Evolutionary conservation across 495 filamentous ascomycete genomes (phyloP).

Genomic region (Darksidea phi): DNA sequence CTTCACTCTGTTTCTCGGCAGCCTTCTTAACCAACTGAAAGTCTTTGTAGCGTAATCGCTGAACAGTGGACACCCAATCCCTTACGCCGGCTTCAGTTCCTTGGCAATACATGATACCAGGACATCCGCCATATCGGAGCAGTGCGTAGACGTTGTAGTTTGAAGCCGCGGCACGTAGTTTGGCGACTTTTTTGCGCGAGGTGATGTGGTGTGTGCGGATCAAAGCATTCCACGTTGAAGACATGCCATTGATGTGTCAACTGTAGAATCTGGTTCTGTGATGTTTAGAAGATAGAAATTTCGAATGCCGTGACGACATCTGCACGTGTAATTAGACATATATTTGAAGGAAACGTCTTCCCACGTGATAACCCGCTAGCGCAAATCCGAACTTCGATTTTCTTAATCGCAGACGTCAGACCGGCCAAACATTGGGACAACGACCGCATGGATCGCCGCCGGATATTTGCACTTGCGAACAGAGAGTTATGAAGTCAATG

Average conservation of each 20-base stretch:
- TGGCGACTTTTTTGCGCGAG: conserved; percentile 71
- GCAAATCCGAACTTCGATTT: neutral
- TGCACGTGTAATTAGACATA: too few relatives aligned
- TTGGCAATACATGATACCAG: conserved; percentile 78
- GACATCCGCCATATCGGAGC: conserved; percentile 63
- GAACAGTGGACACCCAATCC: conserved; percentile 58
- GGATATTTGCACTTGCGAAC: neutral
- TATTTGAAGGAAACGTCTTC: neutral
- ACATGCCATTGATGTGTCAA: conserved; percentile 22
- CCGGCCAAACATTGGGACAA: neutral
- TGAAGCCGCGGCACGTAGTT: conserved; percentile 62
- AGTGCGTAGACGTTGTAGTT: conserved; percentile 58
- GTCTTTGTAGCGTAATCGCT: conserved; percentile 46
- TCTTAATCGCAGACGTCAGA: neutral
- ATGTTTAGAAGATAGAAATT: too few relatives aligned
- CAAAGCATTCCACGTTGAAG: conserved; percentile 50
- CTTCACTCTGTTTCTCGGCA: conserved; percentile 3
- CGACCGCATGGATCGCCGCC: conserved; percentile 16
- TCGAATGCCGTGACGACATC: too few relatives aligned
- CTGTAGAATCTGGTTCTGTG: neutral
- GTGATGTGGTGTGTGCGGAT: conserved; percentile 82
- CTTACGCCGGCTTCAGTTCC: conserved; percentile 51
- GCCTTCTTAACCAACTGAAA: conserved; percentile 41
- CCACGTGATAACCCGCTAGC: conserved; percentile 15
- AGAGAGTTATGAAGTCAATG: conserved; percentile 32